These are phyloP conservation scores for Eucalyptus cladocalyx DNA, from an alignment of 345 rosid genomes.

Conservation along the genomic window DNA sequence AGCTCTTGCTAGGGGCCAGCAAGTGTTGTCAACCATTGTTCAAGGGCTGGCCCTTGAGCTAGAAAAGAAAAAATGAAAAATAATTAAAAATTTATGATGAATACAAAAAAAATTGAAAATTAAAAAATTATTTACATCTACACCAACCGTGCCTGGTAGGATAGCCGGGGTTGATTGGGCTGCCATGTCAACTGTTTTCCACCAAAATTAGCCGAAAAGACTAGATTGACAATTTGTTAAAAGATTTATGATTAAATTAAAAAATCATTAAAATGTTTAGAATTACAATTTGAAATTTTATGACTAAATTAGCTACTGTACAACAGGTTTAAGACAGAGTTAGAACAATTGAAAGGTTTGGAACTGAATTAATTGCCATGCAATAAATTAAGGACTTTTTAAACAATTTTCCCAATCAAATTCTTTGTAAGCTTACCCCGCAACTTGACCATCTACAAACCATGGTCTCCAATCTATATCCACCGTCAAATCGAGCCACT, in stretches of 20 bases:
- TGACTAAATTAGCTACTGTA: too few relatives aligned
- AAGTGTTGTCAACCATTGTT: rapidly evolving
- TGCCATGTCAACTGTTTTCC: rapidly evolving
- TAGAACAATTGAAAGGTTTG: too few relatives aligned
- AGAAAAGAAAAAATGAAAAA: too few relatives aligned
- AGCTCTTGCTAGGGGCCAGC: rapidly evolving
- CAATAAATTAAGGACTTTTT: too few relatives aligned
- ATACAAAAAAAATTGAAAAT: rapidly evolving
- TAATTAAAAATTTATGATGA: too few relatives aligned
- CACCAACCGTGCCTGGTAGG: rapidly evolving
- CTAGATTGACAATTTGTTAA: too few relatives aligned
- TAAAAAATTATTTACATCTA: too few relatives aligned
- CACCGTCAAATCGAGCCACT: constrained; percentile 3
- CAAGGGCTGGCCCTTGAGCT: rapidly evolving
- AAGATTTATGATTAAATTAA: rapidly evolving
- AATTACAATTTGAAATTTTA: too few relatives aligned
- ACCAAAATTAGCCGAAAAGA: too few relatives aligned
- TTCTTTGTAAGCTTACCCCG: constrained; percentile 8
- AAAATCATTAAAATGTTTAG: too few relatives aligned
- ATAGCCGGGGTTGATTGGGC: too few relatives aligned
- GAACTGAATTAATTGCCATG: rapidly evolving
- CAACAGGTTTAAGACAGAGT: rapidly evolving
- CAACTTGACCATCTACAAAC: constrained; percentile 14
- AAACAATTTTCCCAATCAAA: rapidly evolving
- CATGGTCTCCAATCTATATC: constrained; percentile 13